phyloP scores from a whole-genome alignment of 2,329 filamentous ascomycete genomes.

The Fonsecaea multimorphosa region DNA sequence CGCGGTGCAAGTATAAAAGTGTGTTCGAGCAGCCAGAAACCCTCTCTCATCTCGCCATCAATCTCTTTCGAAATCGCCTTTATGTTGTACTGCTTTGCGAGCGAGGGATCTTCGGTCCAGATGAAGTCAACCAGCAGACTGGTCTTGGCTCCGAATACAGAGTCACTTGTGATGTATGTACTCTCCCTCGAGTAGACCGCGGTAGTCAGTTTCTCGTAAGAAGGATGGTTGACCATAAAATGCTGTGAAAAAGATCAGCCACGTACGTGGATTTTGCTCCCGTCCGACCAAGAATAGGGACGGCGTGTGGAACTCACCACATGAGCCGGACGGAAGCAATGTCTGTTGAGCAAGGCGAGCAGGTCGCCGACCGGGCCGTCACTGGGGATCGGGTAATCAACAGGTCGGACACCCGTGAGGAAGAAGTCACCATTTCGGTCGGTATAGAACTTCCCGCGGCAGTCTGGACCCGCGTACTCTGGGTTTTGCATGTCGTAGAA shows the following conservation, averaged over 20 bases:
- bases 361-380: conserved; percentile 57
- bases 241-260: conserved; percentile 44
- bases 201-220: conserved; percentile 63
- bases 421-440: conserved; percentile 13
- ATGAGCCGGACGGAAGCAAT: conserved; percentile 65
- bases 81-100: background rate
- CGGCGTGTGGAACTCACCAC: conserved; percentile 47
- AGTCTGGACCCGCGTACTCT: conserved; percentile 12
- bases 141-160: conserved; percentile 67
- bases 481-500: conserved; percentile 21
- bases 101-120: background rate
- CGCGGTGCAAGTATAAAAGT: no score
- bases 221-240: conserved; percentile 54
- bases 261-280: no score
- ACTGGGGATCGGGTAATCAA: conserved; percentile 21
- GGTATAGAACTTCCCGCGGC: conserved; percentile 13
- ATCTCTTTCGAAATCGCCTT: conserved; percentile 1
- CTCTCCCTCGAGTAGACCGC: conserved; percentile 66
- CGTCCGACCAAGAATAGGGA: no score
- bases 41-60: background rate
- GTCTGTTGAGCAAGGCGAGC: conserved; percentile 61
- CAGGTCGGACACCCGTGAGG: conserved; percentile 15
- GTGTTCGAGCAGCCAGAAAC: conserved; percentile 8
- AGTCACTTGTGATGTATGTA: conserved; percentile 63
- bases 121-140: conserved; percentile 59